These are phyloP conservation scores for Emergomyces africanus DNA, from an alignment of 2,329 filamentous ascomycete genomes.

Conservation along the genomic window DNA sequence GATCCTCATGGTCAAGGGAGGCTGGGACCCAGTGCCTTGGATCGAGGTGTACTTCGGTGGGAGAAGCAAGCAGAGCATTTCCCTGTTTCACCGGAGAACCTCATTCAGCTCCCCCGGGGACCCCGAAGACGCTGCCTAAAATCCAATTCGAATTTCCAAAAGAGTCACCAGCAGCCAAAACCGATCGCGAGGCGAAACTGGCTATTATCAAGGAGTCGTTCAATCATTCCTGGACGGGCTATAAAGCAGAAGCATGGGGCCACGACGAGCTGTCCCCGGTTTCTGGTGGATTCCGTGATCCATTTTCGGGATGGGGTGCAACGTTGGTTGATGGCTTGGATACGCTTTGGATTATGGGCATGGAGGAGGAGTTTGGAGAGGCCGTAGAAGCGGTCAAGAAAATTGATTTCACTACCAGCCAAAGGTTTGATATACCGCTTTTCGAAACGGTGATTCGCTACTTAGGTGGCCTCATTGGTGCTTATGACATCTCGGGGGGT, in stretches of 20 bases:
- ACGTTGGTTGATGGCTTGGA: conserved; percentile 50
- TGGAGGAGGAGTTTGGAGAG: conserved; percentile 43
- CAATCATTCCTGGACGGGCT: conserved; percentile 45
- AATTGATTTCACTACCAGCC: conserved; percentile 40
- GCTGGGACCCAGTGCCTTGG: conserved; percentile 18
- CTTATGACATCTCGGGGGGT: conserved; percentile 48
- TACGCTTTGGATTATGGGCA: conserved; percentile 50
- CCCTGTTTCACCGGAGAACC: conserved; percentile 55
- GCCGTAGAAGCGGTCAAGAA: conserved; percentile 40
- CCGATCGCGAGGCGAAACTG: conserved; percentile 28
- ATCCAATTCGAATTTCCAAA: conserved; percentile 18
- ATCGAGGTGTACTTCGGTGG: conserved; percentile 50
- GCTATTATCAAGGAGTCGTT: conserved; percentile 41
- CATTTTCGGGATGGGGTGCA: conserved; percentile 52
- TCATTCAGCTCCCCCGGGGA: conserved; percentile 51
- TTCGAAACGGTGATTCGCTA: conserved; percentile 43
- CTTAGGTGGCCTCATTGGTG: conserved; percentile 40
- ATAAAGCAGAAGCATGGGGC: conserved; percentile 51
- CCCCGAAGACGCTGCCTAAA: conserved; percentile 15
- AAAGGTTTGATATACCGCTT: conserved; percentile 26
- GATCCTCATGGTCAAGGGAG: conserved; percentile 23
- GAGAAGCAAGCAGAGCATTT: conserved; percentile 60
- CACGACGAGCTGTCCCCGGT: conserved; percentile 51
- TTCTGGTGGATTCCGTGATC: conserved; percentile 39
- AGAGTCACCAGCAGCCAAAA: conserved; percentile 17